Evolutionary conservation across 192 early-diverging fungal species (phyloP).

Genomic region (Mortierella alpina): DNA sequence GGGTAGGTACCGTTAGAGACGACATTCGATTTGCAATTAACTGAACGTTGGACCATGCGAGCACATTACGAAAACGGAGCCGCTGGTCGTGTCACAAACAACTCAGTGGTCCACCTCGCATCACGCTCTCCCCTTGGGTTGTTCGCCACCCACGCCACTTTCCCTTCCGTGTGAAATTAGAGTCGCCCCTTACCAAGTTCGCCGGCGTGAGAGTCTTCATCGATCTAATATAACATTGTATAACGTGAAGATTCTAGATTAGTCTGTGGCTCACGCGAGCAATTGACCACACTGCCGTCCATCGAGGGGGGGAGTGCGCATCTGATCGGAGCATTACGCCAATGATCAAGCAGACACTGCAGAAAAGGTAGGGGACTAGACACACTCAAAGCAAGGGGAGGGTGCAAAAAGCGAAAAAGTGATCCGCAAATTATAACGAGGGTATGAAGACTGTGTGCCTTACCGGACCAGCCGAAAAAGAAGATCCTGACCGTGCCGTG

Average conservation of each 20-base stretch:
- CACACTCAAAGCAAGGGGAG: neutral
- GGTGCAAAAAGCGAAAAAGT: neutral
- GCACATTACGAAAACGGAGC: neutral
- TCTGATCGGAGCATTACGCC: neutral
- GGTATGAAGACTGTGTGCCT: neutral
- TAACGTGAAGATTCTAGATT: neutral
- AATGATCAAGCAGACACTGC: too few relatives aligned
- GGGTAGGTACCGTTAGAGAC: neutral
- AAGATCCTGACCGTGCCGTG: neutral
- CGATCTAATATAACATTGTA: slow-evolving; percentile 9
- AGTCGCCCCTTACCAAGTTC: slow-evolving; percentile 26
- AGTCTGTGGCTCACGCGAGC: too few relatives aligned
- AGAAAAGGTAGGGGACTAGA: too few relatives aligned
- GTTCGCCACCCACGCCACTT: neutral
- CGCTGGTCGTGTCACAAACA: slow-evolving; percentile 29
- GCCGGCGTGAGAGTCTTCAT: slow-evolving; percentile 1
- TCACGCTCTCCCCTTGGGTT: neutral
- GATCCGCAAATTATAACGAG: neutral
- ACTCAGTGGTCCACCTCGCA: neutral
- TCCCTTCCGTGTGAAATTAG: neutral
- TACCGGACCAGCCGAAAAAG: slow-evolving; percentile 31
- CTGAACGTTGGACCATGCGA: neutral
- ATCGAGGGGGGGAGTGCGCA: neutral
- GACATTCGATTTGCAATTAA: neutral
- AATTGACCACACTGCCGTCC: too few relatives aligned